Percentiles rank a stretch among this genome's conserved stretches.
phyloP scores from a whole-genome alignment of 1,284 basidiomycete species.

The Polyporus tsugae region DNA sequence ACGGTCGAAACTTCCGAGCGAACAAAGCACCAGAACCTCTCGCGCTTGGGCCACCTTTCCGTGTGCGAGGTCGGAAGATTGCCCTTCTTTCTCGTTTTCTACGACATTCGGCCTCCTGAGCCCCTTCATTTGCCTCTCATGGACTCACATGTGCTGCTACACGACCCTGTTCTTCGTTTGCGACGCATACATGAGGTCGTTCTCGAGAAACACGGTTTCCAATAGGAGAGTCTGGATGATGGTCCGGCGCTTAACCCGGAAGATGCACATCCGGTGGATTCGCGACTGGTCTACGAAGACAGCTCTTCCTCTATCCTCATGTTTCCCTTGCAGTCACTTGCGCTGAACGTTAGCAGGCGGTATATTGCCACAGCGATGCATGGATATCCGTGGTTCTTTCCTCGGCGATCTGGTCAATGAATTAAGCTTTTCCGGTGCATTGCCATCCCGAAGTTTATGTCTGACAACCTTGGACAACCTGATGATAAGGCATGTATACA shows the following conservation, averaged over 20 bases:
- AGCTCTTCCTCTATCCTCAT: background rate
- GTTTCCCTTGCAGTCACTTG: background rate
- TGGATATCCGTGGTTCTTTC: background rate
- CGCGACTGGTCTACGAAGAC: background rate
- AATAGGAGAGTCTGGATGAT: background rate
- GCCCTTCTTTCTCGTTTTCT: conserved; percentile 24
- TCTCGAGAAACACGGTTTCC: background rate
- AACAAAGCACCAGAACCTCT: conserved; percentile 35
- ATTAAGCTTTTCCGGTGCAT: background rate
- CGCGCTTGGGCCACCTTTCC: conserved; percentile 37
- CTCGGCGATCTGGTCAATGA: background rate
- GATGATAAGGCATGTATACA: background rate
- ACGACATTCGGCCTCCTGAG: conserved; percentile 4
- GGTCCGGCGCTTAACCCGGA: conserved; percentile 22
- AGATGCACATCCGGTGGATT: conserved; percentile 14
- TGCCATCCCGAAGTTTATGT: background rate
- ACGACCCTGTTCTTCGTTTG: background rate
- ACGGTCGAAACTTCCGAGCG: conserved; percentile 39
- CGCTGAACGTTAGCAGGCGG: background rate
- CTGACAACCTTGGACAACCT: background rate
- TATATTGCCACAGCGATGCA: background rate
- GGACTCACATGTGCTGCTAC: background rate
- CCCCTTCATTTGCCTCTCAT: background rate
- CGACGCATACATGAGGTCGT: background rate
- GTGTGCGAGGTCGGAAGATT: conserved; percentile 35